Evolutionary conservation across 78 protist species (phyloP).

Genomic region (Dictyostelium capitatum): DNA sequence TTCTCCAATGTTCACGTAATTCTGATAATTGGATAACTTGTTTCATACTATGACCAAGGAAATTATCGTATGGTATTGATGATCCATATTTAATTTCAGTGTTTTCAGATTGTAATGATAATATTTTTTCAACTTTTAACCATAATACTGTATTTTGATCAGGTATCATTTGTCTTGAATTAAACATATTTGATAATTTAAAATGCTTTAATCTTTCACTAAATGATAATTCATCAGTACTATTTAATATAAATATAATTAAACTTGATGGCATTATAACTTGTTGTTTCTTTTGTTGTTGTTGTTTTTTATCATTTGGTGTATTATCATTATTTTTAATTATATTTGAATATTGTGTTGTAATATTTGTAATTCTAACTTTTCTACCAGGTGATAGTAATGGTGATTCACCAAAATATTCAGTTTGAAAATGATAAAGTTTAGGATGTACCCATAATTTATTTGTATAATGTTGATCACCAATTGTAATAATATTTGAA

Average conservation of each 20-base stretch:
- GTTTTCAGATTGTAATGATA: not conserved
- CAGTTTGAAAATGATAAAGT: not conserved
- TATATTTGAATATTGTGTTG: not conserved
- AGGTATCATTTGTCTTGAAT: not conserved
- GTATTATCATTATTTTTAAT: too few species aligned
- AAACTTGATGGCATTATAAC: not conserved
- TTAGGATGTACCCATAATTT: not conserved
- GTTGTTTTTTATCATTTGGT: not conserved
- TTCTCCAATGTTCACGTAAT: not conserved
- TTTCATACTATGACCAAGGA: not conserved
- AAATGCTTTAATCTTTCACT: not conserved
- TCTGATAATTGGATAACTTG: not conserved
- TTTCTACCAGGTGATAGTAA: not conserved
- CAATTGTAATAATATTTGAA: not conserved
- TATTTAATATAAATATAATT: not conserved
- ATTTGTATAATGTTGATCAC: not conserved
- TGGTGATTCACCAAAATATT: slow-evolving; percentile 5
- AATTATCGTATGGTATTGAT: not conserved
- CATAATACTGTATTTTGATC: not conserved
- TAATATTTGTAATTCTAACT: not conserved
- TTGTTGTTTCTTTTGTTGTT: not conserved
- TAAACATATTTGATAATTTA: slow-evolving; percentile 14
- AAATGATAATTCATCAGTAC: not conserved
- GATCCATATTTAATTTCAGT: not conserved
- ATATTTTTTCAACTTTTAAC: not conserved